phyloP scores from a whole-genome alignment of 139 green algal species.

The Yamagishiella unicocca region DNA sequence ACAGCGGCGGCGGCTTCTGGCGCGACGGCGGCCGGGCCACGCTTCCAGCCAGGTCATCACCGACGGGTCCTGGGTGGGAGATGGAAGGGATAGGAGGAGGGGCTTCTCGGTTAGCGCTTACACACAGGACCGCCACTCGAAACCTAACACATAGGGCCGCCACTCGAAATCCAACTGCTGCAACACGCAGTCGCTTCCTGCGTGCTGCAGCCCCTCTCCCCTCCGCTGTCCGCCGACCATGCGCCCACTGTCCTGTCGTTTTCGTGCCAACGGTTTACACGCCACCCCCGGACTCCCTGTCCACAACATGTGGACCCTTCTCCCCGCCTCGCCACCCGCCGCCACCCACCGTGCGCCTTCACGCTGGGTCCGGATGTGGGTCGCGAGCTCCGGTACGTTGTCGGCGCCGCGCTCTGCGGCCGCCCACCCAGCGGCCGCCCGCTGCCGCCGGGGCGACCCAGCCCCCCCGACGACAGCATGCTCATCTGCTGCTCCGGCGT shows the following conservation, averaged over 20 bases:
- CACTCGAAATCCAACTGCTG: too few relatives aligned
- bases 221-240: too few relatives aligned
- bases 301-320: too few relatives aligned
- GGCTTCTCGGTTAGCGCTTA: too few relatives aligned
- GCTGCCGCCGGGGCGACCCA: background rate
- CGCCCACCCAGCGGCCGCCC: slow-evolving; percentile 30
- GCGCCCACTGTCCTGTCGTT: too few relatives aligned
- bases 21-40: slow-evolving; percentile 47
- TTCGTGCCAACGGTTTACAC: too few relatives aligned
- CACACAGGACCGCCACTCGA: too few relatives aligned
- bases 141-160: too few relatives aligned
- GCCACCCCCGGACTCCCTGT: too few relatives aligned
- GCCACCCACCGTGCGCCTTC: slow-evolving; percentile 37
- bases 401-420: slow-evolving; percentile 52
- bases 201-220: too few relatives aligned
- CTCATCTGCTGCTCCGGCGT: slow-evolving; percentile 48
- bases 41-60: slow-evolving; percentile 10
- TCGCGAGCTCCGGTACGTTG: slow-evolving; percentile 7
- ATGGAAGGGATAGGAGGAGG: background rate
- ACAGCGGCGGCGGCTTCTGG: slow-evolving; percentile 55
- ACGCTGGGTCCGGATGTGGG: slow-evolving; percentile 35
- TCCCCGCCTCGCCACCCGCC: too few relatives aligned
- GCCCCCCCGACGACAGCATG: slow-evolving; percentile 27
- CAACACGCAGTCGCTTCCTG: too few relatives aligned
- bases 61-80: slow-evolving; percentile 3